Base-by-base conservation (phyloP, 345 rosid species). In the Microcos paniculata region DNA sequence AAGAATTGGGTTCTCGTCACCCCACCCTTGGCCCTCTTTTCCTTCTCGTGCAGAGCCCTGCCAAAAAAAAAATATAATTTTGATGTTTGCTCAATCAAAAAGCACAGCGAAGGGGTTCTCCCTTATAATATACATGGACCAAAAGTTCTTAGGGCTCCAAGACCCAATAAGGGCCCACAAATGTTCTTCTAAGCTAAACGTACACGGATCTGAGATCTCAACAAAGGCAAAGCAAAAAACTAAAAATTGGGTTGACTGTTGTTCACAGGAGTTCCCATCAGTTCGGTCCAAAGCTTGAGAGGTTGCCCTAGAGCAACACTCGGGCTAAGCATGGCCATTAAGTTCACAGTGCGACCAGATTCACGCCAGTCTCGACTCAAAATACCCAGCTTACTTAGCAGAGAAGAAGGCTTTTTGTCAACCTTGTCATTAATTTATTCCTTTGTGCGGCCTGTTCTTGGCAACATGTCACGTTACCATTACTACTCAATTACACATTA, bases 1-100 rank as follows among this genome's bases (percentile, higher is more conserved):
- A 96, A 93, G 80, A 96, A 96, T 52, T 96, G 97, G 76, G 85
- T 93, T 49, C 99, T 86, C 0, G 94, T 93, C 76, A 96, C 81
- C 0, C 94, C 92, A 5, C 98, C 97, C 66, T 74, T 88, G 13
- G 84, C 30, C 72, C 98, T 80, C 73, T 87, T 88, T 81, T 96
- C 99, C 74, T 87, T 91, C 81, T 96, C 99, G 16, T 96, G 99
- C 38, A 96, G 79, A 0, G 98, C 97, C 74, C 98, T 95, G 79
- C 23, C 51, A 66, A 6, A 2, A 30, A 2, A 30, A 1, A 53
- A 65, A 23, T 11, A 4, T 52, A 23, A 8, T 23, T 48, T 19
- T n/a, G 66, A 30, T n/a, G 30, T 46, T 26, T 11, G 64, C 28
- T 21, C 4, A 45, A 51, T 16, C 24, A 10, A 51, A 43, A 33